A percentile compares a stretch with the other conserved stretches of the same genome.
These are phyloP conservation scores for Monosporascus sp. DNA, from an alignment of 2,329 filamentous ascomycete species.

Conservation along the genomic window DNA sequence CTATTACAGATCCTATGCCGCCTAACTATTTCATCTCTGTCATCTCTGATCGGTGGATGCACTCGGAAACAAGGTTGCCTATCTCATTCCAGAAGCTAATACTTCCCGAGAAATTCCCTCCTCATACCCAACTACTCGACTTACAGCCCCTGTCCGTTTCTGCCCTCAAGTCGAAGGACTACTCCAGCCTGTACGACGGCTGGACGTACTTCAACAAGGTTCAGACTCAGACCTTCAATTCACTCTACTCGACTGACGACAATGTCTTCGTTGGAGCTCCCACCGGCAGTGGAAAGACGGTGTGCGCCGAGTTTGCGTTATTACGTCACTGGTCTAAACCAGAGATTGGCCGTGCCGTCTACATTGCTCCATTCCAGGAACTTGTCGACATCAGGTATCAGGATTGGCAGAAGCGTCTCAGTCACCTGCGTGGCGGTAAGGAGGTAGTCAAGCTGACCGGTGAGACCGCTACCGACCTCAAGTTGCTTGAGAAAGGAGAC, in stretches of 20 bases:
- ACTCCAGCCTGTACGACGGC: slow-evolving; percentile 71
- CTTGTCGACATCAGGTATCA: slow-evolving; percentile 75
- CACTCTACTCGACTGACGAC: slow-evolving; percentile 83
- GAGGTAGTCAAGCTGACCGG: slow-evolving; percentile 89
- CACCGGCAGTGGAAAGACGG: slow-evolving; percentile 91
- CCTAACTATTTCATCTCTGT: slow-evolving; percentile 98
- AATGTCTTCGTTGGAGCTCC: slow-evolving; percentile 93
- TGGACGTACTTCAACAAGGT: slow-evolving; percentile 95
- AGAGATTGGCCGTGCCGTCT: slow-evolving; percentile 75
- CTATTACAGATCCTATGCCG: slow-evolving; percentile 95
- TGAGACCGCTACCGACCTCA: slow-evolving; percentile 85
- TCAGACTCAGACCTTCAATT: slow-evolving; percentile 95
- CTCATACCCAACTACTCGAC: slow-evolving; percentile 87
- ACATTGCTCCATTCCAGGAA: slow-evolving; percentile 92
- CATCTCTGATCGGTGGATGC: slow-evolving; percentile 96
- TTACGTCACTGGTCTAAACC: slow-evolving; percentile 78
- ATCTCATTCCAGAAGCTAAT: slow-evolving; percentile 95
- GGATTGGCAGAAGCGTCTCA: slow-evolving; percentile 79
- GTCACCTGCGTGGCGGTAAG: slow-evolving; percentile 72
- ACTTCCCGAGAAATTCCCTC: slow-evolving; percentile 89
- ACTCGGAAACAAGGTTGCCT: slow-evolving; percentile 87
- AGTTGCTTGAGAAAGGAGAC: slow-evolving; percentile 80
- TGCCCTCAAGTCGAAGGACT: slow-evolving; percentile 82
- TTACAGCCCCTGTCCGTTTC: slow-evolving; percentile 86
- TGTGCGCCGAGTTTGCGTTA: slow-evolving; percentile 91